Base-by-base conservation (phyloP, 2,329 filamentous ascomycete species). In the Colletotrichum agaves region DNA sequence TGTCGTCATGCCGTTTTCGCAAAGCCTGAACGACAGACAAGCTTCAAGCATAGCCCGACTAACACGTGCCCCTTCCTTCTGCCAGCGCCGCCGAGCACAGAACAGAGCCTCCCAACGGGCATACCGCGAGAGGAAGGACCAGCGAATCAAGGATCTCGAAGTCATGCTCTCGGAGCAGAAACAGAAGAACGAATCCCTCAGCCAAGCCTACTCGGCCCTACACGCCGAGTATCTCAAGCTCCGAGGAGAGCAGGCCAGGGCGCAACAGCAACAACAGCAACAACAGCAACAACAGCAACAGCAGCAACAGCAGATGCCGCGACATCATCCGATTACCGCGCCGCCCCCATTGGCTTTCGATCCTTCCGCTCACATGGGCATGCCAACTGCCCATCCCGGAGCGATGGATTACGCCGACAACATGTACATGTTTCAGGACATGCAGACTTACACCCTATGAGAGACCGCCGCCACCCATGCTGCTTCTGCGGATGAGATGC, bases 71-170 rank as follows among this genome's bases (percentile, higher is more conserved):
- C 17, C 21, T 19, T 31, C 27, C 47, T 43, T 19, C n/a, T 35
- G 23, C 33, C 65, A 77, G 75, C 72, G 75, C 23, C 75, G 76
- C 7, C 72, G 75, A 39, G 76, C 75, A 23, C 75, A 77, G 46
- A 78, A 78, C 69, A 70, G 76, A 58, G 75, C 75, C 56, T 77
- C 75, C 10, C 76, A 78, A 57, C 71, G 74, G 3, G 75, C 75
- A 23, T 78, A 78, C 65, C 73, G 75, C 31, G 74, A 77, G 65
- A 74, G 76, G 64, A 78, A 75, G 61, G 74, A 91, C 73, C 88
- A 90, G 75, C 85, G 89, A 69, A 89, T 90, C 73, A 85, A 85
- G 69, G 88, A 90, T 71, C 83, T 91, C 19, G 88, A 90, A 75
- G 74, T 80, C 39, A 83, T 88, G 72, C 83, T 90, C 35, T 77